A percentile compares a stretch with the other conserved stretches of the same genome.
Evolutionary conservation across 2,329 filamentous ascomycete genomes (phyloP).

Genomic region (Trichophyton rubrum): DNA sequence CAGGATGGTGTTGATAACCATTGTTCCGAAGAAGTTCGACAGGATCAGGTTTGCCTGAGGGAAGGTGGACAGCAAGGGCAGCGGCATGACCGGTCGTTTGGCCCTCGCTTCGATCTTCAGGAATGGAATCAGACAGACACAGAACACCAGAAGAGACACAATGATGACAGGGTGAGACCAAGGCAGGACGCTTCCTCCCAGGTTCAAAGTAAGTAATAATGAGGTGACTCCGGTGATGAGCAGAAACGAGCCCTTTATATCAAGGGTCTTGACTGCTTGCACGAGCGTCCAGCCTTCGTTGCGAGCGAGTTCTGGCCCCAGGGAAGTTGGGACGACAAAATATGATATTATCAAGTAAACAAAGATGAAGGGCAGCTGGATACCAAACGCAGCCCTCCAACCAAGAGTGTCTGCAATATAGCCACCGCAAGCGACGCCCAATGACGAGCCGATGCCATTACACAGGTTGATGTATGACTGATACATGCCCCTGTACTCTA

Average conservation of each 20-base stretch:
- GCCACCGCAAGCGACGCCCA: constrained; percentile 30
- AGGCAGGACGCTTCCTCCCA: constrained; percentile 41
- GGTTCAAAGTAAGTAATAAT: constrained; percentile 40
- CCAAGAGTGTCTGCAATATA: constrained; percentile 30
- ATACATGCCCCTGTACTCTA: constrained; percentile 44
- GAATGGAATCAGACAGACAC: constrained; percentile 21
- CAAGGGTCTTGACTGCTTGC: constrained; percentile 38
- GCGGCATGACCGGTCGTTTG: constrained; percentile 39
- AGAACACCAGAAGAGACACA: constrained; percentile 34
- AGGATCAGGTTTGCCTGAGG: constrained; percentile 18
- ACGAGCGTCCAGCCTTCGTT: constrained; percentile 29
- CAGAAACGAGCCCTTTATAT: constrained; percentile 38
- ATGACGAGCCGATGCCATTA: constrained; percentile 26
- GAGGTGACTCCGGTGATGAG: constrained; percentile 36
- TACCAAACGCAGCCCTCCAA: constrained; percentile 34
- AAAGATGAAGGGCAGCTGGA: constrained; percentile 40
- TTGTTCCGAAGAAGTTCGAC: constrained; percentile 36
- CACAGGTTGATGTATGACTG: constrained; percentile 32
- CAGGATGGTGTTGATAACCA: constrained; percentile 45
- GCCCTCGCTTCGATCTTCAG: constrained; percentile 22
- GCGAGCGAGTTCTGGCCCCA: constrained; percentile 36
- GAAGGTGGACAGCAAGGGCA: constrained; percentile 35
- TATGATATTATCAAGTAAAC: constrained; percentile 14
- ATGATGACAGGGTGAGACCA: constrained; percentile 42
- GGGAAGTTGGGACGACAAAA: constrained; percentile 31